Evolutionary conservation across 2,329 filamentous ascomycete species (phyloP).

Genomic region (Dothistroma pini): DNA sequence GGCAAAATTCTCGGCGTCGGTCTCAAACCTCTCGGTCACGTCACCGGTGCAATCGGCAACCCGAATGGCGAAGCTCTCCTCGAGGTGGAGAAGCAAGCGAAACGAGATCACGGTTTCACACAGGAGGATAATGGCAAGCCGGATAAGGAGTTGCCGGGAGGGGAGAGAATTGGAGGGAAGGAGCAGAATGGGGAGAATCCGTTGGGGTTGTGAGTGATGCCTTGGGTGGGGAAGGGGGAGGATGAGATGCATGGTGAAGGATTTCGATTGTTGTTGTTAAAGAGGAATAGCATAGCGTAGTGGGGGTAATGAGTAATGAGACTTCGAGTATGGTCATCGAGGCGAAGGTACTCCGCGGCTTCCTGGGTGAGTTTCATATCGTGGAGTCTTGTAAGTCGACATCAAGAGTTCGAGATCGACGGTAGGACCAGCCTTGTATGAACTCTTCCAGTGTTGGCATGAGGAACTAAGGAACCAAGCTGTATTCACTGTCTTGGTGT

Average conservation of each 20-base stretch:
- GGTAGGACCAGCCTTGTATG: too few relatives aligned
- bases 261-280: neutral
- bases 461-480: too few relatives aligned
- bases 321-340: too few relatives aligned
- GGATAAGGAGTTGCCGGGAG: constrained; percentile 28
- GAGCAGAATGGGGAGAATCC: constrained; percentile 36
- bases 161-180: constrained; percentile 35
- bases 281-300: too few relatives aligned
- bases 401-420: too few relatives aligned
- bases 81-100: constrained; percentile 24
- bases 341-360: too few relatives aligned
- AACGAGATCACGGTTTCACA: constrained; percentile 25
- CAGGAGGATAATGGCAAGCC: constrained; percentile 23
- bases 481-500: too few relatives aligned
- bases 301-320: too few relatives aligned
- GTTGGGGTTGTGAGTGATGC: constrained; percentile 29
- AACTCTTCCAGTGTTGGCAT: too few relatives aligned
- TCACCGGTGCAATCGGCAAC: constrained; percentile 29
- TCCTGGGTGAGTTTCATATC: too few relatives aligned
- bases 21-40: constrained; percentile 31
- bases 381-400: too few relatives aligned
- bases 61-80: constrained; percentile 31
- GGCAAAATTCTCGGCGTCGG: constrained; percentile 34
- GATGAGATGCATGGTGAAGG: neutral
- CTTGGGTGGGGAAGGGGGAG: neutral